phyloP scores from a whole-genome alignment of 1,284 basidiomycete species.

The Meripilus lineatus region DNA sequence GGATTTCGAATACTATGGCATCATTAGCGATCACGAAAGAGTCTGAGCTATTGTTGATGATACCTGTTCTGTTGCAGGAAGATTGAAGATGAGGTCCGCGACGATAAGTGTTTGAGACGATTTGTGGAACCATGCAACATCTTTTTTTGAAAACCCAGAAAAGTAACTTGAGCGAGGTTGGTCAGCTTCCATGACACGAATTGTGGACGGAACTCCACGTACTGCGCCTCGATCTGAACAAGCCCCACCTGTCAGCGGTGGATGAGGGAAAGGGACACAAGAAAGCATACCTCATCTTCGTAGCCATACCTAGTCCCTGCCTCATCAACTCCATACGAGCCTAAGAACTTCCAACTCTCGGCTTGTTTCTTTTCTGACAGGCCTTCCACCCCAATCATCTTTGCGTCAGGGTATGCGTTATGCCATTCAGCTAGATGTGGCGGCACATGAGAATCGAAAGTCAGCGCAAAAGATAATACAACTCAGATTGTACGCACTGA shows the following conservation, averaged over 20 bases:
- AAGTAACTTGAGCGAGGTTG: constrained; percentile 52
- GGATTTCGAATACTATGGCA: constrained; percentile 22
- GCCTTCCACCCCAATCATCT: constrained; percentile 57
- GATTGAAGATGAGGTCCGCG: constrained; percentile 85
- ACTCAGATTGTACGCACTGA: no score
- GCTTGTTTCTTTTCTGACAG: constrained; percentile 35
- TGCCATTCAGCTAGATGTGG: constrained; percentile 50
- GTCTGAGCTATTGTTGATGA: neutral
- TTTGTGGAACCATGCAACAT: constrained; percentile 81
- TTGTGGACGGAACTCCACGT: neutral
- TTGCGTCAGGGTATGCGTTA: constrained; percentile 69
- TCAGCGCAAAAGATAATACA: neutral
- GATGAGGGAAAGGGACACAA: constrained; percentile 3
- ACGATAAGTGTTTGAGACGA: constrained; percentile 72
- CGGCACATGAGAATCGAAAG: neutral
- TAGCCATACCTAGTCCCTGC: constrained; percentile 66
- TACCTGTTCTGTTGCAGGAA: constrained; percentile 81
- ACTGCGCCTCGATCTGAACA: constrained; percentile 4
- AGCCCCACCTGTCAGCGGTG: no score
- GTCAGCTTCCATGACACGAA: neutral
- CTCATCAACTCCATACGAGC: constrained; percentile 57
- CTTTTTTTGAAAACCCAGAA: constrained; percentile 74
- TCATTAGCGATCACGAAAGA: neutral
- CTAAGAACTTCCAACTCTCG: constrained; percentile 39
- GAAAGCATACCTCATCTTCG: constrained; percentile 64